Percentiles rank a stretch among this genome's conserved stretches.
These are phyloP conservation scores for Zanthoxylum bungeanum DNA, from an alignment of 345 rosid species.

Conservation along the genomic window DNA sequence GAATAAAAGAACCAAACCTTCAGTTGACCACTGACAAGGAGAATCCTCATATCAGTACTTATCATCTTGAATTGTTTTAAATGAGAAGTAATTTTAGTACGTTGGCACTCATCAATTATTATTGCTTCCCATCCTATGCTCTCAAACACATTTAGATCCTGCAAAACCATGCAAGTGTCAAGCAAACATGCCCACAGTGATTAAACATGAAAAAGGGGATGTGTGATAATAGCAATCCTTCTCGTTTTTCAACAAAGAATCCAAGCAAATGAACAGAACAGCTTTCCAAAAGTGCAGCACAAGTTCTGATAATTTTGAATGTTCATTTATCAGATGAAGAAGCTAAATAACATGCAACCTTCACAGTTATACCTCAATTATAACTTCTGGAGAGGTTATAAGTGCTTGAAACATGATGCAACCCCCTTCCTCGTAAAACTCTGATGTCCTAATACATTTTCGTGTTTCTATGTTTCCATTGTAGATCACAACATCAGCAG, in stretches of 20 bases:
- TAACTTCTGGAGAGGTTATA: conserved; percentile 41
- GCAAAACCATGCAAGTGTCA: conserved; percentile 21
- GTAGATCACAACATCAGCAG: no score
- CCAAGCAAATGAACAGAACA: no score
- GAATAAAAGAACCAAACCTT: conserved; percentile 36
- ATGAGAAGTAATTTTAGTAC: conserved; percentile 17
- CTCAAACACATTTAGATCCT: conserved; percentile 39
- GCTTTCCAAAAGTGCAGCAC: no score
- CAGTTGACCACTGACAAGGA: conserved; percentile 41
- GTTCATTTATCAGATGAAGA: neutral
- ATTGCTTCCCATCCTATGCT: no score
- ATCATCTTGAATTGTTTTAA: conserved; percentile 37
- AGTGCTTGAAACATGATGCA: conserved; percentile 47
- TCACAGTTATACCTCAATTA: conserved; percentile 39
- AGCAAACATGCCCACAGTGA: conserved; percentile 1
- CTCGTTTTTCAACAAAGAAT: no score
- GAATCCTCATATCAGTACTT: no score
- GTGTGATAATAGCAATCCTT: neutral
- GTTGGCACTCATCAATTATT: conserved; percentile 51
- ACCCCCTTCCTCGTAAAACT: no score
- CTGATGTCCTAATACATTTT: no score
- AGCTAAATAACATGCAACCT: conserved; percentile 11
- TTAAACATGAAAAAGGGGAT: neutral
- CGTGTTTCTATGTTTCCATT: no score
- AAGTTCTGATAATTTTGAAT: no score